Percentiles rank a stretch among this genome's conserved stretches.
These are phyloP conservation scores for Kwoniella shivajii DNA, from an alignment of 1,284 basidiomycete genomes.

Conservation along the genomic window DNA sequence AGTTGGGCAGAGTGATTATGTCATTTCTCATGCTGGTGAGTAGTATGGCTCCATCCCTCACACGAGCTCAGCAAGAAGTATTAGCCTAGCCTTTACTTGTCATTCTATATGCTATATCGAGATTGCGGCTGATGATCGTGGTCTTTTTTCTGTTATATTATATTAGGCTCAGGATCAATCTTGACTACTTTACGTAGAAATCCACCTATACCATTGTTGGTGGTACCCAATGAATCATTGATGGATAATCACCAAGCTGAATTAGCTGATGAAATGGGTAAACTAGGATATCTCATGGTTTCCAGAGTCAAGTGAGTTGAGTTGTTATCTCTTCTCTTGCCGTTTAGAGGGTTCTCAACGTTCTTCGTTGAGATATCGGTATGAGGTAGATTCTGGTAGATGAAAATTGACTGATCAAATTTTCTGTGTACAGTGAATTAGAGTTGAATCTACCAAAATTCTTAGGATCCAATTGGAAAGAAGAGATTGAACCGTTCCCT, in stretches of 20 bases:
- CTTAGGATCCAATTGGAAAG: background rate
- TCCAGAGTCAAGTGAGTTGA: conserved; percentile 54
- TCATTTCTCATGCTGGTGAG: conserved; percentile 92
- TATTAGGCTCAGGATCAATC: conserved; percentile 94
- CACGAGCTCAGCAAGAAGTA: background rate
- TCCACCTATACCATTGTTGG: conserved; percentile 72
- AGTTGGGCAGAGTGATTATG: conserved; percentile 68
- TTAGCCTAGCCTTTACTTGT: background rate
- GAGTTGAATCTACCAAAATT: conserved; percentile 10
- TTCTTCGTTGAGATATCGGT: background rate
- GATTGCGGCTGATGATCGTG: too few relatives aligned
- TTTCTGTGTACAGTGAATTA: conserved; percentile 8
- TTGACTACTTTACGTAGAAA: conserved; percentile 74
- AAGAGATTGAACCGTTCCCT: conserved; percentile 20
- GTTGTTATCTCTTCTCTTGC: background rate
- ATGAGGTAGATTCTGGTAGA: background rate
- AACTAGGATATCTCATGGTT: conserved; percentile 66
- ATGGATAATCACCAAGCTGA: conserved; percentile 94
- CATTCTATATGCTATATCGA: too few relatives aligned
- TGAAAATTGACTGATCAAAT: background rate
- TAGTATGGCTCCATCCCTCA: background rate
- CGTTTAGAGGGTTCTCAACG: background rate
- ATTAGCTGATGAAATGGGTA: conserved; percentile 70
- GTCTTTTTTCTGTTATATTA: too few relatives aligned
- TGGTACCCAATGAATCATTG: conserved; percentile 84